Evolutionary conservation across 169 alveolate genomes (phyloP), one percentile per base, ranked within the genome.

Genomic region (Theileria parva): DNA sequence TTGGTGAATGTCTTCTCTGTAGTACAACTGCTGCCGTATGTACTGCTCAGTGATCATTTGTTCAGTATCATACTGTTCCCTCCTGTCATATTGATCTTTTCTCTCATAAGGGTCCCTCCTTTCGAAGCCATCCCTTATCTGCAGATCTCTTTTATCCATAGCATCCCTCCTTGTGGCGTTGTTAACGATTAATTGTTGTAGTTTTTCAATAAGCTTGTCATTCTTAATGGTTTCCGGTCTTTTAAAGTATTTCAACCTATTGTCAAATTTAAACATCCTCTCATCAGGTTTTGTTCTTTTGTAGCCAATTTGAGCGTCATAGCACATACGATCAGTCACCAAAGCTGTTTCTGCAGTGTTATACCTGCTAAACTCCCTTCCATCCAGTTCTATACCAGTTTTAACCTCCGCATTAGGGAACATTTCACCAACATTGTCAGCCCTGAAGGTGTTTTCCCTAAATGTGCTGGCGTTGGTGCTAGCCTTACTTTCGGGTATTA

Each of bases 21-120:
- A 67, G 60, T 28, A 67, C 75, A 67, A 57, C n/a, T 25, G 48
- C 19, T 37, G 48, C 34, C 75, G 2, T 67, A 60, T 28, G 44
- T 60, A 60, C 34, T 28, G 34, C n/a, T 60, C 68, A 28, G 12
- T 8, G 0, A 13, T 67, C 64, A 37, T 67, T 48, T 28, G 51
- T 8, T 37, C 75, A 37, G 34, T 61, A 44, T 44, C 53, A 13
- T 44, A 44, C 3, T 44, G 53, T 44, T 44, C 53, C 8, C 15
- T 44, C 1, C 8, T 4, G 2, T 44, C 53, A 44, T 4, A 44
- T 15, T 7, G 53, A 44, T 44, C 53, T 11, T 44, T 44, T 44
- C 15, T 44, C 53, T 44, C 53, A 13, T 44, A 44, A 7, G 12
- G 53, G 17, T 44, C 53, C 53, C 53, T 44, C 17, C 53, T 44